These are phyloP conservation scores for Vaccinium vitisidaea DNA, from an alignment of 148 eudicot genomes.

Conservation along the genomic window DNA sequence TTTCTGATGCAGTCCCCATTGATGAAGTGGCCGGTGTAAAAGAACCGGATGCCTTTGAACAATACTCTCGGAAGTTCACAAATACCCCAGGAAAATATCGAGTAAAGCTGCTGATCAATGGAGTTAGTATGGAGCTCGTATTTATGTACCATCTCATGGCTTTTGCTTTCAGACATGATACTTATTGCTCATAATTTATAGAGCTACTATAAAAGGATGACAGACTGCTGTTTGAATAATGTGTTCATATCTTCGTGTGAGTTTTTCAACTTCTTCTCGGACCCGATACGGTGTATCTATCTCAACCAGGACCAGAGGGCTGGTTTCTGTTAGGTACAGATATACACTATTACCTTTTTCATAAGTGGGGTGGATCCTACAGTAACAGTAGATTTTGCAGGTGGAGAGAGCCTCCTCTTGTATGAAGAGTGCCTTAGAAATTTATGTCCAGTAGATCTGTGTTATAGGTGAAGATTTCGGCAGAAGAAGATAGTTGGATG, in stretches of 20 bases:
- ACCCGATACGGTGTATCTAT: neutral
- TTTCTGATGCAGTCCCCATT: constrained; percentile 18
- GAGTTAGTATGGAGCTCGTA: neutral
- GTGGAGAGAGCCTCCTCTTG: too few species aligned
- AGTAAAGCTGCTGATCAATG: neutral
- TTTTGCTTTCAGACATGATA: neutral
- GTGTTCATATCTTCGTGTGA: neutral
- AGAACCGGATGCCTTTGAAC: neutral
- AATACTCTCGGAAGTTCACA: neutral
- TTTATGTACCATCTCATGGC: neutral
- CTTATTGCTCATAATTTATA: neutral
- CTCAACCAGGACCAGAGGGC: neutral
- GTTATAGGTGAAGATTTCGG: too few species aligned
- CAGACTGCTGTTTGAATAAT: neutral
- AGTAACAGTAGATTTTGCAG: too few species aligned
- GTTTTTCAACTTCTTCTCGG: neutral
- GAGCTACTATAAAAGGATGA: neutral
- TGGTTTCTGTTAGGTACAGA: too few species aligned
- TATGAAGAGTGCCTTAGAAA: too few species aligned
- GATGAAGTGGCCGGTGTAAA: constrained; percentile 30
- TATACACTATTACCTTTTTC: too few species aligned
- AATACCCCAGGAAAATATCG: constrained; percentile 14
- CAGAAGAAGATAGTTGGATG: too few species aligned
- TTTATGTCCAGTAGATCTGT: too few species aligned
- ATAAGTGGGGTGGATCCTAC: too few species aligned